Conservation (phyloP, 108 stramenopile genomes). For the Discostella pseudostelligera region DNA sequence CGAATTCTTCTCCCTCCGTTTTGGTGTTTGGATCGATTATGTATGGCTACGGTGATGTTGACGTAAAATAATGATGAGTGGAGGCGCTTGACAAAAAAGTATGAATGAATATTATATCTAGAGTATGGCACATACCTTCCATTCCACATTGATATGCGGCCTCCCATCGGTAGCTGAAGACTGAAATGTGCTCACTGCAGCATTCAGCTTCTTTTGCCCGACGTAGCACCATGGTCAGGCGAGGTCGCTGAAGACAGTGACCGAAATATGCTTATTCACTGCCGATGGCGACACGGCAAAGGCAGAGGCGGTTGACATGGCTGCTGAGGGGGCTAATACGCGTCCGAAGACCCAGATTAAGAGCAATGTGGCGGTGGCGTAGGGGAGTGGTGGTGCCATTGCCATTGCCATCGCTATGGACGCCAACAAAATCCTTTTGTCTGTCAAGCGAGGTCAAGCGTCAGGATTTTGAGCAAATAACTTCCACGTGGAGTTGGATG, state of each 20-base stretch:
- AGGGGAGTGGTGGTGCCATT: too few relatives aligned
- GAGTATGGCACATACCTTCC: conserved; percentile 62
- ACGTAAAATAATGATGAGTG: not conserved
- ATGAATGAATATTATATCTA: too few relatives aligned
- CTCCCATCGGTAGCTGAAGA: conserved; percentile 12
- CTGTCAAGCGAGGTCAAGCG: too few relatives aligned
- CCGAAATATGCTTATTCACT: conserved; percentile 21
- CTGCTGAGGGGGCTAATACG: not conserved
- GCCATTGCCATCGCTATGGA: too few relatives aligned
- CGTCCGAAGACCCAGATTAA: not conserved
- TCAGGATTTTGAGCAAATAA: too few relatives aligned
- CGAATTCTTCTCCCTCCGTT: conserved; percentile 61
- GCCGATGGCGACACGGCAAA: not conserved
- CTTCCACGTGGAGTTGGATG: too few relatives aligned
- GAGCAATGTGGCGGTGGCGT: too few relatives aligned
- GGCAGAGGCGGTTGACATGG: conserved; percentile 6
- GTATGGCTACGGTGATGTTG: conserved; percentile 41
- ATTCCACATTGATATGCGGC: conserved; percentile 49
- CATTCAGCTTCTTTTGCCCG: conserved; percentile 62
- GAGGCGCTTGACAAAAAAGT: too few relatives aligned
- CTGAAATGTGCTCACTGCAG: conserved; percentile 51
- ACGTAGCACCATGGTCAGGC: conserved; percentile 87
- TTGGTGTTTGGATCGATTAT: conserved; percentile 72
- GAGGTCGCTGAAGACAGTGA: conserved; percentile 63
- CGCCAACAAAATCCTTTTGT: too few relatives aligned